A percentile compares a stretch with the other conserved stretches of the same genome.
Conservation (phyloP, 2,329 filamentous ascomycete species). For the Intubia oerlemansii region DNA sequence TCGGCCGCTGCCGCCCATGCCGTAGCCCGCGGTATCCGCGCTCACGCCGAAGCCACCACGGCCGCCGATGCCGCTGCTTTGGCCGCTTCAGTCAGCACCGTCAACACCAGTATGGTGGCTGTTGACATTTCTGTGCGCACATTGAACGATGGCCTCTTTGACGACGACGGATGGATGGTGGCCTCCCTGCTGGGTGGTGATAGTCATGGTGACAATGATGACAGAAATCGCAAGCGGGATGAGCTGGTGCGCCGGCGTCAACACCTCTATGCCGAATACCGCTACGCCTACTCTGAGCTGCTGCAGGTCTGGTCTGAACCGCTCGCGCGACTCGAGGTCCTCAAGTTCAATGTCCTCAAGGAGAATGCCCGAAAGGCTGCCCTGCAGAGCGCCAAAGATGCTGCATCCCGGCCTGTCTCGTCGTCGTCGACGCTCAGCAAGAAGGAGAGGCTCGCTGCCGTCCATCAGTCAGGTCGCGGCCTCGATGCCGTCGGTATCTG, state of each 20-base stretch:
- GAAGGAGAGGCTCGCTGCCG: conserved; percentile 26
- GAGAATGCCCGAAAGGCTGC: conserved; percentile 17
- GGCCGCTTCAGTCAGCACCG: too few species aligned
- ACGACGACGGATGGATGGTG: conserved; percentile 44
- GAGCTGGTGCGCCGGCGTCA: conserved; percentile 13
- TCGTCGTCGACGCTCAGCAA: conserved; percentile 17
- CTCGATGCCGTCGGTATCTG: conserved; percentile 43
- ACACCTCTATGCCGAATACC: conserved; percentile 34
- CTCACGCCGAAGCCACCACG: conserved; percentile 9
- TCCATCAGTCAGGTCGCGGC: conserved; percentile 31
- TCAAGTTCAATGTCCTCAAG: conserved; percentile 46
- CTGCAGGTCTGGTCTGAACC: conserved; percentile 45
- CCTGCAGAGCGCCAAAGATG: conserved; percentile 12
- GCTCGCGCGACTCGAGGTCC: conserved; percentile 39
- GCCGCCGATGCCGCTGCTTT: conserved; percentile 1
- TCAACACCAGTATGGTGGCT: conserved; percentile 27
- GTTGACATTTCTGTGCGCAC: conserved; percentile 30
- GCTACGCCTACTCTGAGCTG: conserved; percentile 46
- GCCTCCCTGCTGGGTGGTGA: conserved; percentile 32
- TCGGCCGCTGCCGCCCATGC: too few species aligned
- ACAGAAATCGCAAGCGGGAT: too few species aligned
- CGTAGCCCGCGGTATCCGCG: too few species aligned
- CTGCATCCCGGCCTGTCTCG: conserved; percentile 8
- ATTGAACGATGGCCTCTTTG: conserved; percentile 42
- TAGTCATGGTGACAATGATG: too few species aligned